Evolutionary conservation across 495 filamentous ascomycete genomes (phyloP), one percentile per base, ranked within the genome.

Genomic region (Saxispiralis lemnorum): DNA sequence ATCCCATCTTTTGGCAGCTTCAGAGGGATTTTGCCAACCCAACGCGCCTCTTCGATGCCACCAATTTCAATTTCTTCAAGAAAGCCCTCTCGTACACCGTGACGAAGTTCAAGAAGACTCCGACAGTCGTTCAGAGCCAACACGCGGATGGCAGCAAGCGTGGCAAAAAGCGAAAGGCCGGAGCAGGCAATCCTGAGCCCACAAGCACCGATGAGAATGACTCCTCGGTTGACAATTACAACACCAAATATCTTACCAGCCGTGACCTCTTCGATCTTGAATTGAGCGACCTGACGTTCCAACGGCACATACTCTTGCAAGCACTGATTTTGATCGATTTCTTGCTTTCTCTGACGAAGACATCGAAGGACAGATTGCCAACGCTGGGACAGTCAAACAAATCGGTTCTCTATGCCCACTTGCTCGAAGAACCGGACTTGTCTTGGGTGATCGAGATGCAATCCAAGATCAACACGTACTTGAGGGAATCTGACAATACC

Each of bases 221-320:
- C 28, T 65, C 69, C 39, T 66, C 84, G 36, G 70, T 78, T 28
- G 81, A 76, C 56, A 79, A 71, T 17, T 93, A 92, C 65, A 96
- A 96, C 53, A 86, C 89, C 7, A 96, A 95, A 56, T 99, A 96
- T 60, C 68, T 99, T 10, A 99, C 89, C 15, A 92, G 83, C 49
- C 70, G 81, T 39, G 92, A 96, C 57, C 68, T 99, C 2, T 99
- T 99, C 62, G 83, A 89, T 49, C 73, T 96, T 35, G 89, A 99
- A 70, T 75, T 96, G 53, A 83, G 83, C 58, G 89, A 99, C 56
- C 73, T 92, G 32, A 83, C 92, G 12, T 96, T 99, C 53, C 71
- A 89, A 43, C 69, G 89, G 42, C 85, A 99, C 60, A 81, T 96
- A 38, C 68, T 95, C 38, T 85, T 99, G 7, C 89, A 99, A 59